Base-by-base conservation (phyloP, 2,329 filamentous ascomycete species). In the Hymenoscyphus fructigenus region DNA sequence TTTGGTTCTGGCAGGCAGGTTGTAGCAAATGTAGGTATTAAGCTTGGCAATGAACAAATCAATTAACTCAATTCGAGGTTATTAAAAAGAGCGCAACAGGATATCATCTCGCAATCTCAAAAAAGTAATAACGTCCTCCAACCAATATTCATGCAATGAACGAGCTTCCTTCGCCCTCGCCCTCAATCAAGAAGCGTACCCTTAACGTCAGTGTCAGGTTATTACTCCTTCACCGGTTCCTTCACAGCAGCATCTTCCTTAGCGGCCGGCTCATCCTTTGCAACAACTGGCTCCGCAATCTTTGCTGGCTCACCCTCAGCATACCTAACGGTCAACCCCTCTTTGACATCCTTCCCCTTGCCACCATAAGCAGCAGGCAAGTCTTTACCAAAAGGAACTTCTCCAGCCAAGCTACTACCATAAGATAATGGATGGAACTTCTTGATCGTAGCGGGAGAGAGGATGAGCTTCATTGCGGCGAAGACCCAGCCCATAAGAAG, bases 401-500 rank as follows among this genome's bases (percentile, higher is more conserved):
- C 85, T 17, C 80, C 81, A 20, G 86, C 87, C 59, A 97, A 81
- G 64, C 85, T 86, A 55, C 80, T 85, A 26, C 93, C 93, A 71
- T 90, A 91, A 68, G 84, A 83, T 80, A 93, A 87, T 57, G 90
- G 90, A 73, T 92, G 89, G 79, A 93, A 92, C 76, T 93, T 93
- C 80, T 89, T 89, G 69, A 90, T 83, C 0, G 91, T 93, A 74
- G 90, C 89, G 59, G 87, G 82, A 34, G 88, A 87, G 55, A 93
- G 81, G 76, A 93, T 89, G 20, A 91, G 78, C 81, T 92, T 93
- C 81, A 93, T 89, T 62, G 89, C 84, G 23, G 82, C 81, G 76
- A 91, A 93, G 75, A 93, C 85, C 83, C 93, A 97, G 64, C 92
- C 91, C 93, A 97, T 97, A 73, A 97, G 83, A 63, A 88, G 79